Evolutionary conservation across 257 asterid species (phyloP), one percentile per base, ranked within the genome.

Genomic region (Leonotis leonurus): DNA sequence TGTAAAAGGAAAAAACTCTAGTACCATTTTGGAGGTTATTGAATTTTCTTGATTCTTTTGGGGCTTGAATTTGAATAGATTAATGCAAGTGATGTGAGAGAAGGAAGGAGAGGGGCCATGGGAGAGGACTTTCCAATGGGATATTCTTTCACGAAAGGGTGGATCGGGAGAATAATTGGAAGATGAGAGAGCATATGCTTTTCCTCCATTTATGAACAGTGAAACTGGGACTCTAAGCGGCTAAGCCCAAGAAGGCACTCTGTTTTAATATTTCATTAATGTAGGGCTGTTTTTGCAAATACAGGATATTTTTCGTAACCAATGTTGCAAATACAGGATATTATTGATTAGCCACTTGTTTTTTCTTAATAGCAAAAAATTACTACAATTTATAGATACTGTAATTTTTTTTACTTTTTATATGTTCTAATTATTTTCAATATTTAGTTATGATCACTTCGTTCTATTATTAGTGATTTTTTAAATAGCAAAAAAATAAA

Each of bases 161-260:
- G n/a, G 25, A 55, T 3, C 62, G 48, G 44, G 27, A 62, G 70
- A 64, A 70, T 69, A 51, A 71, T 58, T 36, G 62, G 64, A 52
- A 43, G 73, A 51, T 63, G 70, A 33, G 56, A 29, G 21, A 70
- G 90, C 62, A 82, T 79, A 82, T 82, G 83, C 37, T 32, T 32
- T 62, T 51, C 43, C 41, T 2, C 70, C 66, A 52, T 27, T 27
- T 27, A 13, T 37, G 44, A 33, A 66, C 54, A 20, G 12, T 24
- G n/a, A 29, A 16, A 41, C 18, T 17, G 55, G 30, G 1, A 8
- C n/a, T n/a, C n/a, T n/a, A 10, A 46, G 0, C n/a, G n/a, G n/a
- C n/a, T n/a, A 21, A 49, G 22, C 32, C 13, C 3, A 35, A 20
- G 4, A 0, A 12, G 20, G 5, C 21, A 36, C 61, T 26, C 44